These are phyloP conservation scores for Candida sp. DNA, from an alignment of 1,139 yeast species.

Conservation along the genomic window DNA sequence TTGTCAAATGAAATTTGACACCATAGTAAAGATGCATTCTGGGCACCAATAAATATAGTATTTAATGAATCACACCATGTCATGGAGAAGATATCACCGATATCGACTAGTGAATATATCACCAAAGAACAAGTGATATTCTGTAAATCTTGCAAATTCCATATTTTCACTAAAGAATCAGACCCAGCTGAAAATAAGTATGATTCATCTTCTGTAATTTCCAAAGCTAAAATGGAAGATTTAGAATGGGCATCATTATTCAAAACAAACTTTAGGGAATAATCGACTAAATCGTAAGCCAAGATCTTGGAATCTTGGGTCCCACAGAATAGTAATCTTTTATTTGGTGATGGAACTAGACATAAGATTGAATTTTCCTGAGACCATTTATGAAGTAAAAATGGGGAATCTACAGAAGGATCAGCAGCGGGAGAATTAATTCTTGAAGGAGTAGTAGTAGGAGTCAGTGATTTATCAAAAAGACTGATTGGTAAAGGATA, in stretches of 20 bases:
- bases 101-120: constrained; percentile 78
- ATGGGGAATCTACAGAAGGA: constrained; percentile 2
- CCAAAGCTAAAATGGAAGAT: constrained; percentile 70
- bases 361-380: constrained; percentile 75
- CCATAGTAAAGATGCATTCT: constrained; percentile 86
- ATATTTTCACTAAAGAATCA: constrained; percentile 83
- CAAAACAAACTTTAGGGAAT: constrained; percentile 43
- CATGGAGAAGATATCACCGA: constrained; percentile 90
- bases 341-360: constrained; percentile 60
- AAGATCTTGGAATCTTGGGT: constrained; percentile 85
- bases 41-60: constrained; percentile 82
- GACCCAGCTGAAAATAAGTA: constrained; percentile 82
- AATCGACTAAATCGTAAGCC: constrained; percentile 67
- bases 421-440: constrained; percentile 14
- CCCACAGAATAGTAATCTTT: constrained; percentile 76
- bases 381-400: constrained; percentile 63
- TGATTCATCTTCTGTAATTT: constrained; percentile 55
- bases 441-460: constrained; percentile 15
- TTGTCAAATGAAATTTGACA: constrained; percentile 33
- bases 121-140: constrained; percentile 48
- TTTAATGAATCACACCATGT: constrained; percentile 61
- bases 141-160: constrained; percentile 48
- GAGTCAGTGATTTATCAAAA: constrained; percentile 6
- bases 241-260: constrained; percentile 50
- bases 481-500: constrained; percentile 27